Percentiles rank a stretch among this genome's conserved stretches.
These are phyloP conservation scores for Auricularia sp. DNA, from an alignment of 768 basidiomycete species.

Conservation along the genomic window DNA sequence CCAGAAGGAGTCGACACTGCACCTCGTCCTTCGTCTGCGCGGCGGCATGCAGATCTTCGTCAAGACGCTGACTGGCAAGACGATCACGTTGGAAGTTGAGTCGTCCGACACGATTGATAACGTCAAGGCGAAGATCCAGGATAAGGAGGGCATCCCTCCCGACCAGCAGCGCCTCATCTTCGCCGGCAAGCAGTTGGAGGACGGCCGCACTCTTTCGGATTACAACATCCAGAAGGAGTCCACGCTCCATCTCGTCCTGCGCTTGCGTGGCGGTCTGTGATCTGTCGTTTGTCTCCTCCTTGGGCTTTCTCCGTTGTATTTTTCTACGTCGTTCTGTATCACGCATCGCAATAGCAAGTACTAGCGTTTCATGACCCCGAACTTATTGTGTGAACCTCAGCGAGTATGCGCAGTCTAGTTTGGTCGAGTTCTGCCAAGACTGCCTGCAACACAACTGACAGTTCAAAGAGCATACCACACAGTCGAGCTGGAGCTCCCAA, in stretches of 20 bases:
- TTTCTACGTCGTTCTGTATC: too few species aligned
- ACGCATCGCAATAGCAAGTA: too few species aligned
- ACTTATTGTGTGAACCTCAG: too few species aligned
- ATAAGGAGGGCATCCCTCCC: slow-evolving; percentile 72
- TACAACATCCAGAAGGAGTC: slow-evolving; percentile 71
- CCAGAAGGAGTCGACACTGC: slow-evolving; percentile 24
- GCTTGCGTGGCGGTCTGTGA: slow-evolving; percentile 60
- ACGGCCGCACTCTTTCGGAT: slow-evolving; percentile 67
- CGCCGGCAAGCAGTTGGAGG: slow-evolving; percentile 70
- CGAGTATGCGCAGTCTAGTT: too few species aligned
- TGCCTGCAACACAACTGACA: too few species aligned
- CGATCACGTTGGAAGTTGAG: slow-evolving; percentile 66
- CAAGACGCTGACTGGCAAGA: slow-evolving; percentile 66
- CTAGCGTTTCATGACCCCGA: too few species aligned
- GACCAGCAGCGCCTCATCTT: slow-evolving; percentile 74
- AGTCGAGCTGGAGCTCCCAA: too few species aligned
- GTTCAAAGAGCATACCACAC: too few species aligned
- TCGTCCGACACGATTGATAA: slow-evolving; percentile 70
- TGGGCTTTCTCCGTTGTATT: background rate
- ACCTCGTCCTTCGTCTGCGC: slow-evolving; percentile 51
- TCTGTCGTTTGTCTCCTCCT: background rate
- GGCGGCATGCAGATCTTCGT: slow-evolving; percentile 67
- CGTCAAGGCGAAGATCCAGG: slow-evolving; percentile 69
- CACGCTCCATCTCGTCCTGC: slow-evolving; percentile 65
- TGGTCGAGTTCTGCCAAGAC: too few species aligned